These are phyloP conservation scores for Solanum arcanum DNA, from an alignment of 257 asterid species.

Conservation along the genomic window DNA sequence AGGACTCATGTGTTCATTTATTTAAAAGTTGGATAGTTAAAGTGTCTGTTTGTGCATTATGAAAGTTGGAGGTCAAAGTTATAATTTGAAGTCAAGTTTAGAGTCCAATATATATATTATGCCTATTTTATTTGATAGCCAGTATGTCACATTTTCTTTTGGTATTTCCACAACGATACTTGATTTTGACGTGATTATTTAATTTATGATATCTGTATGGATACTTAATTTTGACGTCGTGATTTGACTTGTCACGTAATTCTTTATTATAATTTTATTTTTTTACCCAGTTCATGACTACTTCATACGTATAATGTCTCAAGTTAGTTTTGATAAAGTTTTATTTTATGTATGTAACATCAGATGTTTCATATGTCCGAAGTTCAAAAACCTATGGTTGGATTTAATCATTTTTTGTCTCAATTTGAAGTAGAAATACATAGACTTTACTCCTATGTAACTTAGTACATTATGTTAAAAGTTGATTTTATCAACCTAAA, in stretches of 20 bases:
- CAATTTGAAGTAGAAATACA: neutral
- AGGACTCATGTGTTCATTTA: no score
- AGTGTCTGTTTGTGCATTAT: no score
- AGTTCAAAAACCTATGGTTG: neutral
- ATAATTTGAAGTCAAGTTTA: no score
- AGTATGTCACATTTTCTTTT: neutral
- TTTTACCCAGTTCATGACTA: neutral
- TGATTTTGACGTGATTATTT: neutral
- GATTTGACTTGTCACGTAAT: neutral
- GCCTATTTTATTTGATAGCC: neutral
- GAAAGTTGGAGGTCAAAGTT: no score
- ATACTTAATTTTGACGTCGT: neutral
- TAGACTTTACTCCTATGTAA: neutral
- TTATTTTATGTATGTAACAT: neutral
- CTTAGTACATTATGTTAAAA: neutral
- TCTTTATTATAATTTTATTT: no score
- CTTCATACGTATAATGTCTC: fast-evolving
- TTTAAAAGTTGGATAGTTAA: no score
- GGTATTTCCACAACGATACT: neutral
- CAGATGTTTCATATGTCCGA: neutral
- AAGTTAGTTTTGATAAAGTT: neutral
- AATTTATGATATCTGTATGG: neutral
- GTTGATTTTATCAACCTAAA: neutral
- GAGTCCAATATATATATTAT: fast-evolving
- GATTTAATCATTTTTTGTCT: neutral